phyloP scores from a whole-genome alignment of 2,329 filamentous ascomycete species.

The Rhinocladiella similis region DNA sequence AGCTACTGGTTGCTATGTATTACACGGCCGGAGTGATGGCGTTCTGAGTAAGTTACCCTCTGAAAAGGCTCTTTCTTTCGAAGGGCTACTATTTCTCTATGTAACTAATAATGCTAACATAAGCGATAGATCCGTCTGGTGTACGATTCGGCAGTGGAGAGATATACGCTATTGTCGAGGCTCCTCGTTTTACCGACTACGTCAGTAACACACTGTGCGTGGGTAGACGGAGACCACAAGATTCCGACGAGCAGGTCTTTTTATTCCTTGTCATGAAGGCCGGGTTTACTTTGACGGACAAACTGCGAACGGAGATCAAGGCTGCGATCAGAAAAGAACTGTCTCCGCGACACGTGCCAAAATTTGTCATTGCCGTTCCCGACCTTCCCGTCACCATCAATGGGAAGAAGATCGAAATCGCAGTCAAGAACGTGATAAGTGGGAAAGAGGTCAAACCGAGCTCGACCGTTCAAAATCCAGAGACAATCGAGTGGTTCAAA shows the following conservation, averaged over 20 bases:
- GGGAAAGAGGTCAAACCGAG: conserved; percentile 41
- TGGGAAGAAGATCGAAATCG: conserved; percentile 49
- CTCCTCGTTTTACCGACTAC: conserved; percentile 29
- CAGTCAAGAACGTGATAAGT: conserved; percentile 44
- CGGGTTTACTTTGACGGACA: conserved; percentile 30
- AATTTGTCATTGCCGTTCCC: conserved; percentile 39
- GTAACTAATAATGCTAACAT: no score
- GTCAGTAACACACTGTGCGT: conserved; percentile 43
- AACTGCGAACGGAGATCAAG: conserved; percentile 23
- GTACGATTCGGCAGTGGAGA: conserved; percentile 50
- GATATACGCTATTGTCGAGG: conserved; percentile 49
- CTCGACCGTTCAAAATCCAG: conserved; percentile 43
- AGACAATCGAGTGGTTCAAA: conserved; percentile 37
- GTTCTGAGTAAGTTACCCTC: conserved; percentile 39
- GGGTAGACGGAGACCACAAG: conserved; percentile 36
- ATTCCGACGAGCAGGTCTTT: conserved; percentile 42
- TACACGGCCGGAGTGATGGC: conserved; percentile 48
- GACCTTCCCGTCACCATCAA: conserved; percentile 49
- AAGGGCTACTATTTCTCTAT: no score
- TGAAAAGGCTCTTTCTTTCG: no score
- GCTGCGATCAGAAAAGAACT: conserved; percentile 29
- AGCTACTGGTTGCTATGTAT: conserved; percentile 41
- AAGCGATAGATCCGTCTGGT: conserved; percentile 46
- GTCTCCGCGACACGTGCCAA: conserved; percentile 43
- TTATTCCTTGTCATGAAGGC: conserved; percentile 41